Evolutionary conservation across 225 moss, liverwort and hornwort genomes (phyloP).

Genomic region (Thuidium tamariscinum): DNA sequence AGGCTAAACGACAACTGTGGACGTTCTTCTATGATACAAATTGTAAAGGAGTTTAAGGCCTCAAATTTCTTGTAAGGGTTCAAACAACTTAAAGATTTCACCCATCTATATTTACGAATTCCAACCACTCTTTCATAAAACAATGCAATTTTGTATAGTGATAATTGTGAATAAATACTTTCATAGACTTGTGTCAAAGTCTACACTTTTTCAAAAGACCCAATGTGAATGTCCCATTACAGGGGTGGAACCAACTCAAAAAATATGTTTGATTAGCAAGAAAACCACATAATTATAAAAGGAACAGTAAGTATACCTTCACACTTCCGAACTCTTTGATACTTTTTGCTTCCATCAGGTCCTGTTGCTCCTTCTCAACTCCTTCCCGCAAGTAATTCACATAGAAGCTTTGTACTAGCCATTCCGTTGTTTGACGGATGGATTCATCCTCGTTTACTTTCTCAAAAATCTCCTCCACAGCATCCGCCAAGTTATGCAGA

Average conservation of each 20-base stretch:
- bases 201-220: neutral
- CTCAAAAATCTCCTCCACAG: conserved; percentile 24
- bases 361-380: conserved; percentile 5
- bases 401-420: conserved; percentile 30
- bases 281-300: neutral
- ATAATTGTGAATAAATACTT: neutral
- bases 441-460: conserved; percentile 3
- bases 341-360: conserved; percentile 10
- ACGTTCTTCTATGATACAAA: neutral
- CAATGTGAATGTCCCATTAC: neutral
- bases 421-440: conserved; percentile 6
- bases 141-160: neutral
- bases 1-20: neutral
- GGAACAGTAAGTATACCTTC: neutral
- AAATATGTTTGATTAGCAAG: neutral
- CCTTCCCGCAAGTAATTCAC: conserved; percentile 8
- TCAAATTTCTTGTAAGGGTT: neutral
- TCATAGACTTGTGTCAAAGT: neutral
- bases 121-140: neutral
- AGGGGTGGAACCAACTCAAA: neutral
- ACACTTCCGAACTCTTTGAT: neutral
- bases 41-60: neutral
- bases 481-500: conserved; percentile 15
- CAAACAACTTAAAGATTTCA: neutral
- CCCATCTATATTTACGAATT: neutral